Evolutionary conservation across 2,329 filamentous ascomycete genomes (phyloP).

Genomic region (Fusarium sp.): DNA sequence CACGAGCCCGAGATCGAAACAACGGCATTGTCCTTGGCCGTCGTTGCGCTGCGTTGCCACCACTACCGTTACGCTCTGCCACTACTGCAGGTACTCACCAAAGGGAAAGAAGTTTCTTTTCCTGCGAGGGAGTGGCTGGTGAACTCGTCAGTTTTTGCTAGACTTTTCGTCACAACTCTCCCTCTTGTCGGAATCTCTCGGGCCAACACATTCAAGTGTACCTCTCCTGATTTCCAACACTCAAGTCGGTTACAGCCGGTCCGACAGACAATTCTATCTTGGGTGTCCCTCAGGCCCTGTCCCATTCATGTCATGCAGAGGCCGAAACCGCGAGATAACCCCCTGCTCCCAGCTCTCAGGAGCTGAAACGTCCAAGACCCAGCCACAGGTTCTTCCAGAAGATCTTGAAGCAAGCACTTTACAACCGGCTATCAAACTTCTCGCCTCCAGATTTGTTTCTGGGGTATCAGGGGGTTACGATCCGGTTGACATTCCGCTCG

Average conservation of each 20-base stretch:
- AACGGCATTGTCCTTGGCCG: constrained; percentile 17
- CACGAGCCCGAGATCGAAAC: constrained; percentile 27
- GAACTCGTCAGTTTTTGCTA: constrained; percentile 19
- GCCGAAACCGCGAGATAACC: constrained; percentile 35
- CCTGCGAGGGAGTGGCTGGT: constrained; percentile 2
- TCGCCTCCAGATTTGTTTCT: constrained; percentile 33
- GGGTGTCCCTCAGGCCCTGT: neutral
- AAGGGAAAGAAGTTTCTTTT: constrained; percentile 5
- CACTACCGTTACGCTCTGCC: constrained; percentile 5
- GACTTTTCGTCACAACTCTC: constrained; percentile 3
- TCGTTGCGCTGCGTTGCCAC: constrained; percentile 1
- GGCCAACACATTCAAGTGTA: constrained; percentile 1
- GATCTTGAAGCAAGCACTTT: constrained; percentile 35
- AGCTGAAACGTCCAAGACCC: constrained; percentile 41
- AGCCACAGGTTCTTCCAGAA: constrained; percentile 44
- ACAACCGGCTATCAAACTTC: constrained; percentile 16
- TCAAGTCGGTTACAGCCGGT: constrained; percentile 3
- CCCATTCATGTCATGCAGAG: constrained; percentile 27
- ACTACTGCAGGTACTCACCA: constrained; percentile 5
- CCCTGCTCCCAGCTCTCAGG: constrained; percentile 31
- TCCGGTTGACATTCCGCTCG: constrained; percentile 24
- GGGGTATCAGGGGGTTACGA: constrained; percentile 35
- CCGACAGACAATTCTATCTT: neutral
- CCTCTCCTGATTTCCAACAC: neutral
- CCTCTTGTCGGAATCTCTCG: constrained; percentile 11